phyloP scores from a whole-genome alignment of 495 filamentous ascomycete genomes.

The Penicillium ucsense region DNA sequence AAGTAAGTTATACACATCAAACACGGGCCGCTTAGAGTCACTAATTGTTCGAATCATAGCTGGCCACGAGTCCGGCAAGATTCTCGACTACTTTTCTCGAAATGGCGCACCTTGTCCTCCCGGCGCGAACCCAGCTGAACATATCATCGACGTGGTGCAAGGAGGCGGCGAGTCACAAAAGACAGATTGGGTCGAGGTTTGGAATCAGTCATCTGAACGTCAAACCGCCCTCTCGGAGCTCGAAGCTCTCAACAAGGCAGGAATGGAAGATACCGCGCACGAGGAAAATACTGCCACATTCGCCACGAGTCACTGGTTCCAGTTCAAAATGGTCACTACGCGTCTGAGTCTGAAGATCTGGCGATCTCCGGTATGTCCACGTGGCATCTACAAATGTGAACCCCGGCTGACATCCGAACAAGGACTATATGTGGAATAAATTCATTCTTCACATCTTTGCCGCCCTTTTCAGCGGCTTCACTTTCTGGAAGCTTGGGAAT shows the following conservation, averaged over 20 bases:
- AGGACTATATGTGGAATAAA: constrained; percentile 38
- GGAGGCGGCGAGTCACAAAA: constrained; percentile 18
- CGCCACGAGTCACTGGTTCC: constrained; percentile 31
- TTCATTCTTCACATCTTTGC: constrained; percentile 33
- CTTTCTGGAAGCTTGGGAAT: constrained; percentile 37
- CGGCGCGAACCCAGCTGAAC: constrained; percentile 49
- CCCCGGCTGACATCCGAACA: neutral
- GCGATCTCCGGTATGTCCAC: constrained; percentile 57
- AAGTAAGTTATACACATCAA: constrained; percentile 22
- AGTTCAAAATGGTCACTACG: constrained; percentile 38
- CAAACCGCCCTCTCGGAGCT: constrained; percentile 53
- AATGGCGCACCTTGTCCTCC: constrained; percentile 40
- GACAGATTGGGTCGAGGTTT: constrained; percentile 39
- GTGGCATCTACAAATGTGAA: too few species aligned
- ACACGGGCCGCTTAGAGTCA: neutral
- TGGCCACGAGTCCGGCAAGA: constrained; percentile 48
- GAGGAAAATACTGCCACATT: constrained; percentile 42
- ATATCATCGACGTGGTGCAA: constrained; percentile 44
- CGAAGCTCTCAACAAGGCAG: constrained; percentile 44
- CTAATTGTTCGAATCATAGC: constrained; percentile 30
- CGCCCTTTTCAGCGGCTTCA: constrained; percentile 34
- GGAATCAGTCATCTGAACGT: constrained; percentile 47
- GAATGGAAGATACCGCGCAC: constrained; percentile 26
- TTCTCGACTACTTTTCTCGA: constrained; percentile 45
- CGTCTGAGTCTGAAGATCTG: constrained; percentile 82